Percentiles rank a stretch among this genome's conserved stretches.
phyloP scores from a whole-genome alignment of 208 protist genomes.

The Tritrichomonas foetus region DNA sequence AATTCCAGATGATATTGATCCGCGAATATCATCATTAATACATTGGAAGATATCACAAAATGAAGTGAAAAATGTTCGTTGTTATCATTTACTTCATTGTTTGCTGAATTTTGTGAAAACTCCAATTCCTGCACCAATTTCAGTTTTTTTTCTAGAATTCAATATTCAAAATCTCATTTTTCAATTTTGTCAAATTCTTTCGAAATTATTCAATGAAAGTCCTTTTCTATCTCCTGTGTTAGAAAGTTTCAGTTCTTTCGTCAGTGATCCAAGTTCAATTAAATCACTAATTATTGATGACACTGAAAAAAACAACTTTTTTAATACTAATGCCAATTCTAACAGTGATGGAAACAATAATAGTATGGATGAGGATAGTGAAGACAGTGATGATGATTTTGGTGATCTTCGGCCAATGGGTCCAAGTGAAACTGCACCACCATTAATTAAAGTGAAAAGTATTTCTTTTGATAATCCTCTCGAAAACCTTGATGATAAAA shows the following conservation, averaged over 20 bases:
- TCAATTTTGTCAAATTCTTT: neutral
- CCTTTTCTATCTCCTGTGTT: neutral
- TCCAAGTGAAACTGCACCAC: neutral
- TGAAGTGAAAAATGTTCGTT: neutral
- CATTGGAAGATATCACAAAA: too few species aligned
- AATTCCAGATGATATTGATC: too few species aligned
- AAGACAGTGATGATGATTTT: neutral
- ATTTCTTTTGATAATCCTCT: constrained; percentile 3
- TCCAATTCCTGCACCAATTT: neutral
- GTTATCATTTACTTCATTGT: neutral
- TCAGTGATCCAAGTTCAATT: neutral
- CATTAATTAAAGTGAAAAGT: neutral
- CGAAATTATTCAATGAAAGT: neutral
- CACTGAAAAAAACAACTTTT: neutral
- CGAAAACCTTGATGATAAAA: neutral
- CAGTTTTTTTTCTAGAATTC: constrained; percentile 8
- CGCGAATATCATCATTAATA: too few species aligned
- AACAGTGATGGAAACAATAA: too few species aligned
- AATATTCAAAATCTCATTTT: neutral
- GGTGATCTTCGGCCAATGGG: neutral
- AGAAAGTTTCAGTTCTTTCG: neutral
- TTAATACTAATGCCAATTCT: neutral
- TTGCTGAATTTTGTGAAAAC: neutral
- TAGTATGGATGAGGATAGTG: neutral
- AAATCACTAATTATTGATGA: neutral